Percentiles rank a stretch among this genome's conserved stretches.
Evolutionary conservation across 169 alveolate genomes (phyloP).

Genomic region (Plasmodium inui): DNA sequence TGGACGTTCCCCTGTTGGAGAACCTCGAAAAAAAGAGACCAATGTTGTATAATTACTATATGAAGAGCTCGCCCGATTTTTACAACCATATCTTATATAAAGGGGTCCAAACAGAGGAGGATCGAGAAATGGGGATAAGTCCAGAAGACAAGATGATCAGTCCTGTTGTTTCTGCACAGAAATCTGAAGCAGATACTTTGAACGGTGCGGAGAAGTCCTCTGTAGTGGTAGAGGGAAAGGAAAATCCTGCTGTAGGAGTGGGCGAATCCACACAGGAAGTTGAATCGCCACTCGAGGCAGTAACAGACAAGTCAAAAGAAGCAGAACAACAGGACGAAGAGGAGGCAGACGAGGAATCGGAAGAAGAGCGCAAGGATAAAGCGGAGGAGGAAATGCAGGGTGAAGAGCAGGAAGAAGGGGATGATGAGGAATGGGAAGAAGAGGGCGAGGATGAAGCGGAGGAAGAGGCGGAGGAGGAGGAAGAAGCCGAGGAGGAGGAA

Average conservation of each 20-base stretch:
- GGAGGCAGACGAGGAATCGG: too few relatives aligned
- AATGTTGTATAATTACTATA: neutral
- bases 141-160: neutral
- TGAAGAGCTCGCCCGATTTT: constrained; percentile 12
- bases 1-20: neutral
- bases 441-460: too few relatives aligned
- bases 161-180: neutral
- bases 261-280: neutral
- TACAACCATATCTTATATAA: neutral
- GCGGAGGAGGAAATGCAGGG: too few relatives aligned
- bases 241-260: neutral
- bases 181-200: neutral
- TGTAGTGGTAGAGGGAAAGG: neutral
- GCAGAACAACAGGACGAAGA: neutral
- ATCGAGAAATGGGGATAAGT: neutral
- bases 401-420: too few relatives aligned
- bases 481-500: neutral
- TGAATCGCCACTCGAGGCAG: neutral
- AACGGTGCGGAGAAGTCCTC: neutral
- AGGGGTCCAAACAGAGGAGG: neutral
- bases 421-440: too few relatives aligned
- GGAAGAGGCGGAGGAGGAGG: neutral
- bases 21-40: neutral
- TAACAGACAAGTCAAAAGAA: neutral
- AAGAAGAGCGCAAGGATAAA: neutral